phyloP scores from a whole-genome alignment of 2,329 filamentous ascomycete genomes.

The Emmonsia crescens region DNA sequence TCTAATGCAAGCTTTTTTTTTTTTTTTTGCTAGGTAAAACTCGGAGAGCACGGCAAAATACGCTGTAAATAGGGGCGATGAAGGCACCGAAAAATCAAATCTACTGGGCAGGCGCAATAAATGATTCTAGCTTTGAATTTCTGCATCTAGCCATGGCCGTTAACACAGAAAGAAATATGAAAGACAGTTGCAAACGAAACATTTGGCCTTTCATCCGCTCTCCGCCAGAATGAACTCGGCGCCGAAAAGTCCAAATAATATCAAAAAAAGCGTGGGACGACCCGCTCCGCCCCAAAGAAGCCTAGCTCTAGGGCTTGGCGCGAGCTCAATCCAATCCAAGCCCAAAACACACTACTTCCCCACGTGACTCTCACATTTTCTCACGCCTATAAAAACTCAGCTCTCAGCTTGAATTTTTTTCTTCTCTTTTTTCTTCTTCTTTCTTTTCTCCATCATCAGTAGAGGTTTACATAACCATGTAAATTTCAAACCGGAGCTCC shows the following conservation, averaged over 20 bases:
- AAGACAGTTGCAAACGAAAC: background rate
- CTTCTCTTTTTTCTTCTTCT: conserved; percentile 31
- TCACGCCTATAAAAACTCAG: conserved; percentile 22
- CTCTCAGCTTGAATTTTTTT: conserved; percentile 11
- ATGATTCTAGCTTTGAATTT: too few relatives aligned
- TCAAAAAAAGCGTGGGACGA: background rate
- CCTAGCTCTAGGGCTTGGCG: conserved; percentile 15
- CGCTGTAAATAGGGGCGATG: too few relatives aligned
- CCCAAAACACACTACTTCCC: conserved; percentile 10
- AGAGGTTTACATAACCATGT: conserved; percentile 42
- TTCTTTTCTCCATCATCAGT: conserved; percentile 39
- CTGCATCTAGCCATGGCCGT: background rate
- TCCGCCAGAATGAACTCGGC: background rate
- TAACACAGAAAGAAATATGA: too few relatives aligned
- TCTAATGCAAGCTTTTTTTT: background rate
- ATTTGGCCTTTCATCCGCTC: background rate
- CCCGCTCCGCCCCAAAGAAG: background rate
- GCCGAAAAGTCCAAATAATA: background rate
- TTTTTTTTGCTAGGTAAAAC: background rate
- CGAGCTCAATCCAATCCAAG: background rate
- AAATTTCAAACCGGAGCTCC: conserved; percentile 40
- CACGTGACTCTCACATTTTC: conserved; percentile 18
- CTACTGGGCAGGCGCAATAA: too few relatives aligned
- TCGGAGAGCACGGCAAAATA: background rate
- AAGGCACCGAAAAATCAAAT: too few relatives aligned